A percentile compares a stretch with the other conserved stretches of the same genome.
Conservation (phyloP, 192 early-diverging fungal genomes). For the Nowakowskiella sp. region DNA sequence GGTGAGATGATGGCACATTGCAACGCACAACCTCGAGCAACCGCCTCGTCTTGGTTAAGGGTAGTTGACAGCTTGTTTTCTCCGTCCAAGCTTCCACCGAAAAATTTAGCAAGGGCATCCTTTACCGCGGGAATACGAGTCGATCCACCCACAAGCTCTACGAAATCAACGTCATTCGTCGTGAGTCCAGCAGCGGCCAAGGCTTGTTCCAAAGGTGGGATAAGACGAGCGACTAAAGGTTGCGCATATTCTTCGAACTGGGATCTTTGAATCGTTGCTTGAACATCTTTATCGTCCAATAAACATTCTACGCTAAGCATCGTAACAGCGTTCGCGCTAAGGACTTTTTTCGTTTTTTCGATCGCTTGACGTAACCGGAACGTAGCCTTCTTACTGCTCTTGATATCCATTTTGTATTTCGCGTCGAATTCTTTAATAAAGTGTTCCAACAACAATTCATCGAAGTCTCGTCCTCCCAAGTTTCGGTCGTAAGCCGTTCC, state of each 20-base stretch:
- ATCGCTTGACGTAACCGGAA: constrained; percentile 81
- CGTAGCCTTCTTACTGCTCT: constrained; percentile 77
- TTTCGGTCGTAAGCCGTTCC: constrained; percentile 86
- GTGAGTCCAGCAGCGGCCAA: constrained; percentile 66
- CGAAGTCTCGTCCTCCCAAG: constrained; percentile 94
- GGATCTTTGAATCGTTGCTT: constrained; percentile 66
- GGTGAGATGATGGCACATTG: constrained; percentile 97
- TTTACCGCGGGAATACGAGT: constrained; percentile 94
- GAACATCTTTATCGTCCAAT: constrained; percentile 93
- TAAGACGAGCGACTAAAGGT: constrained; percentile 63
- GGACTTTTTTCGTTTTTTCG: constrained; percentile 96
- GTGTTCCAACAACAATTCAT: constrained; percentile 79
- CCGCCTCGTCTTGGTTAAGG: constrained; percentile 96
- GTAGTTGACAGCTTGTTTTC: constrained; percentile 71
- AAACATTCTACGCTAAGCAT: constrained; percentile 92
- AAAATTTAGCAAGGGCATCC: constrained; percentile 77
- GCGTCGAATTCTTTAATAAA: constrained; percentile 80
- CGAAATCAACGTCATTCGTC: constrained; percentile 79
- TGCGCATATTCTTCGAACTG: constrained; percentile 80
- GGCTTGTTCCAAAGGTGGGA: constrained; percentile 65
- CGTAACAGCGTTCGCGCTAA: constrained; percentile 85
- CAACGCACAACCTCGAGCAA: constrained; percentile 90
- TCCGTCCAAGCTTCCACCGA: constrained; percentile 55
- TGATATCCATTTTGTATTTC: constrained; percentile 94
- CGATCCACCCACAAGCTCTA: constrained; percentile 90